Conservation (phyloP, 176 grass and related monocot genomes). For the Neostapfia colusana region DNA sequence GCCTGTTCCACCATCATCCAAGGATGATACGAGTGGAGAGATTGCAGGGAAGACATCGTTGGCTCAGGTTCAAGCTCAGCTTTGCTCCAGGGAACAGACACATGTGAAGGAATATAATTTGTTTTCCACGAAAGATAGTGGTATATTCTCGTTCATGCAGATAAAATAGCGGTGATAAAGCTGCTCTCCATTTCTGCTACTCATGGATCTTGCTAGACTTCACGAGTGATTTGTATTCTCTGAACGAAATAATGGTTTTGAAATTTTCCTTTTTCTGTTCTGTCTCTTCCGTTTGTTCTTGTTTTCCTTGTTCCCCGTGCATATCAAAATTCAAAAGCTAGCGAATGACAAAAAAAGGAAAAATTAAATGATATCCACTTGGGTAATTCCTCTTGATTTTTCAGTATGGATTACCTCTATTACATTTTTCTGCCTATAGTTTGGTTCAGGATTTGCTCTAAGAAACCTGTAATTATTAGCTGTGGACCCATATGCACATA, state of each 20-base stretch:
- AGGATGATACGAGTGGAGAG: conserved; percentile 54
- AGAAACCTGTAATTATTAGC: no score
- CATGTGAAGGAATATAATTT: conserved; percentile 44
- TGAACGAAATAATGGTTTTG: conserved; percentile 14
- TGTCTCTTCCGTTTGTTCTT: not conserved
- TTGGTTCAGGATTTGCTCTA: no score
- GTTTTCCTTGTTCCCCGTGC: not conserved
- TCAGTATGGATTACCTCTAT: no score
- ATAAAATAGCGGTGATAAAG: conserved; percentile 21
- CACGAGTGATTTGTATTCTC: conserved; percentile 13
- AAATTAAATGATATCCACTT: no score
- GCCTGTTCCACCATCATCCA: conserved; percentile 40
- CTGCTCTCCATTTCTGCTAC: not conserved
- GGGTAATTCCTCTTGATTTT: no score
- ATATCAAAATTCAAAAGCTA: not conserved
- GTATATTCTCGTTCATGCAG: conserved; percentile 31
- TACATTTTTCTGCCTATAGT: no score
- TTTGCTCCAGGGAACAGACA: conserved; percentile 66
- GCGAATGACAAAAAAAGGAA: no score
- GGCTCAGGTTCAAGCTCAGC: conserved; percentile 41
- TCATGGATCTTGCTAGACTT: not conserved
- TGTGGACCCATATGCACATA: no score
- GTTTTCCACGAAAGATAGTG: conserved; percentile 18
- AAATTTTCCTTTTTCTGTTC: not conserved
- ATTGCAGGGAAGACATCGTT: conserved; percentile 27